phyloP scores from a whole-genome alignment of 1,139 yeast genomes.

The Protomyces macrosporus region DNA sequence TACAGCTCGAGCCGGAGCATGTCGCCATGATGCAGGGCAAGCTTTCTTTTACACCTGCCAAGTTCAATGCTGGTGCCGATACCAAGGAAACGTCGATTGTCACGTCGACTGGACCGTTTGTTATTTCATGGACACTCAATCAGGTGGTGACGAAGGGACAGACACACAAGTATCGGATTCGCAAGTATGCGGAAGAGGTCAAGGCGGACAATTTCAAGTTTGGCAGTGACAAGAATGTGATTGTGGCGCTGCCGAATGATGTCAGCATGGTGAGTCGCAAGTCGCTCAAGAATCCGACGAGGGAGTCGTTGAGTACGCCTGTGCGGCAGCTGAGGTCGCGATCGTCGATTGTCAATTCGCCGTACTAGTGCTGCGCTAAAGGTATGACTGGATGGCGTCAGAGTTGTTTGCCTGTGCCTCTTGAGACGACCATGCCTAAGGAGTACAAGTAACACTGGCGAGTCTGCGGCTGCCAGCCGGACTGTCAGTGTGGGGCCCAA shows the following conservation, averaged over 20 bases:
- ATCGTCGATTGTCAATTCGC: conserved; percentile 38
- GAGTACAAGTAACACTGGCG: too few species aligned
- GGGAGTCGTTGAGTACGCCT: conserved; percentile 44
- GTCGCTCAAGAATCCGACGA: conserved; percentile 54
- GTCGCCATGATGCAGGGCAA: conserved; percentile 54
- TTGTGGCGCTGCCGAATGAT: conserved; percentile 65
- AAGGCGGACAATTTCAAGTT: conserved; percentile 75
- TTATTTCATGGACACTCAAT: conserved; percentile 72
- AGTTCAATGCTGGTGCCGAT: conserved; percentile 64
- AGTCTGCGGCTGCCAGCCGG: too few species aligned
- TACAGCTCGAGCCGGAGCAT: conserved; percentile 67
- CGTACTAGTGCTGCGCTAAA: conserved; percentile 30
- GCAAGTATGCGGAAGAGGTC: conserved; percentile 52
- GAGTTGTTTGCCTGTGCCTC: too few species aligned
- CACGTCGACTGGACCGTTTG: conserved; percentile 73
- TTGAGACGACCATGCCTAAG: too few species aligned
- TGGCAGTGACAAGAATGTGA: conserved; percentile 64
- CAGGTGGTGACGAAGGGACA: conserved; percentile 51
- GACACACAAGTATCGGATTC: conserved; percentile 56
- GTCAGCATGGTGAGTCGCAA: conserved; percentile 49
- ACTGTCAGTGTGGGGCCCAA: too few species aligned
- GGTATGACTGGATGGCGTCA: too few species aligned
- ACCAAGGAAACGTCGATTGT: conserved; percentile 65
- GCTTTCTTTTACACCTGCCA: conserved; percentile 62
- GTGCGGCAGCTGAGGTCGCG: conserved; percentile 34